phyloP scores from a whole-genome alignment of 2,329 filamentous ascomycete species.

The Phoma sp. region DNA sequence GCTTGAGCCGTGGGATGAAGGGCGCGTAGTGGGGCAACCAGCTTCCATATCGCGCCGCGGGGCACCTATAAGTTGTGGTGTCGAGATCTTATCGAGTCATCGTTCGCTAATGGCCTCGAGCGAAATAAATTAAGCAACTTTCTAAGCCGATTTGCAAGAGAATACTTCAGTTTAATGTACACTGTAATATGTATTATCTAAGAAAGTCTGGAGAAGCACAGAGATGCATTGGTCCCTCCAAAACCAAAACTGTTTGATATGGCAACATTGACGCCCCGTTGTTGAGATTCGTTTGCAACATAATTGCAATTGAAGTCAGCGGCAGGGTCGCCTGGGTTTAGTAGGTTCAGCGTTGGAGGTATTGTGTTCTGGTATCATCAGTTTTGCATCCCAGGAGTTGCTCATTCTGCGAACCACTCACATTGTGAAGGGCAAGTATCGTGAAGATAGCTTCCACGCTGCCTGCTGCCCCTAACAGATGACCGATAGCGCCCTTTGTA shows the following conservation, averaged over 20 bases:
- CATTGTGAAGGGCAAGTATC: conserved; percentile 78
- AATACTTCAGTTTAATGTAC: not conserved
- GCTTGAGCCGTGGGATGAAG: conserved; percentile 23
- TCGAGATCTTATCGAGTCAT: conserved; percentile 19
- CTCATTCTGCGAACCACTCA: conserved; percentile 52
- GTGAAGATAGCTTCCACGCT: conserved; percentile 89
- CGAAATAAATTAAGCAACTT: not conserved
- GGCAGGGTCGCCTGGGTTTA: conserved; percentile 63
- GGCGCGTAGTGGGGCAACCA: conserved; percentile 17
- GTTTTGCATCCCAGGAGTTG: not conserved
- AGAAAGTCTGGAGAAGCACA: conserved; percentile 70
- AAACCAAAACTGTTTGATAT: conserved; percentile 98
- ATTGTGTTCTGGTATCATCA: conserved; percentile 66
- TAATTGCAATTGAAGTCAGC: conserved; percentile 82
- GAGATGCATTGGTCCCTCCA: conserved; percentile 90
- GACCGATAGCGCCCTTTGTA: conserved; percentile 91
- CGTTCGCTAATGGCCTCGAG: not conserved
- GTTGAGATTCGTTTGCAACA: conserved; percentile 73
- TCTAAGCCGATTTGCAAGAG: not conserved
- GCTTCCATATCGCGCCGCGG: conserved; percentile 20
- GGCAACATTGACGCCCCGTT: conserved; percentile 72
- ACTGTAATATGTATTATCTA: conserved; percentile 18
- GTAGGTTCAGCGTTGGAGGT: conserved; percentile 86
- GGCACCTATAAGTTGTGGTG: conserved; percentile 24
- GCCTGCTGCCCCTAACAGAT: conserved; percentile 89